These are phyloP conservation scores for Corymbia calophylla DNA, from an alignment of 441 rosid species.

Conservation along the genomic window DNA sequence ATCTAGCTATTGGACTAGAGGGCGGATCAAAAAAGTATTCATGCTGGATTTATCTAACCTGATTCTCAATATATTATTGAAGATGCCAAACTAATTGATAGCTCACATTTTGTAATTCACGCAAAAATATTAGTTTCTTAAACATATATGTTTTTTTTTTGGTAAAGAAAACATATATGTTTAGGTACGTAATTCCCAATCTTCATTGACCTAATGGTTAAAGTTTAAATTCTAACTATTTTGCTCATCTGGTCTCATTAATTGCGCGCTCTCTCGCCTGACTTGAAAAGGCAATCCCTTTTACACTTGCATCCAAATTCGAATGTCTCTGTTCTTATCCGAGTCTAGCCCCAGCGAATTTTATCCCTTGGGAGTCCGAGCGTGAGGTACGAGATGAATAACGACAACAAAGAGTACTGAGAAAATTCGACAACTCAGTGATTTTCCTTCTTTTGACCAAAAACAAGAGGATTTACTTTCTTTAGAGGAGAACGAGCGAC, in stretches of 20 bases:
- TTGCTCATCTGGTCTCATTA: background rate
- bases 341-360: background rate
- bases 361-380: background rate
- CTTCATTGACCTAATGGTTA: too few relatives aligned
- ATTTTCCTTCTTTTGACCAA: background rate
- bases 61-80: background rate
- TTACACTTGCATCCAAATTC: background rate
- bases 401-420: background rate
- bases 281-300: background rate
- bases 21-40: background rate
- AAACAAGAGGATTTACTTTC: background rate
- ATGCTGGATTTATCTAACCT: background rate
- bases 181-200: too few relatives aligned
- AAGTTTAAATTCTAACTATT: background rate
- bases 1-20: background rate
- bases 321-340: background rate
- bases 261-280: background rate
- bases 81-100: background rate
- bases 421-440: background rate
- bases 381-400: background rate
- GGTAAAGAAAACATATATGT: too few relatives aligned
- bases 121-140: background rate
- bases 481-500: background rate
- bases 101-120: background rate
- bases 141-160: background rate